Percentiles rank a stretch among this genome's conserved stretches.
These are phyloP conservation scores for Calcarisporium arbuscula DNA, from an alignment of 2,329 filamentous ascomycete species.

Conservation along the genomic window DNA sequence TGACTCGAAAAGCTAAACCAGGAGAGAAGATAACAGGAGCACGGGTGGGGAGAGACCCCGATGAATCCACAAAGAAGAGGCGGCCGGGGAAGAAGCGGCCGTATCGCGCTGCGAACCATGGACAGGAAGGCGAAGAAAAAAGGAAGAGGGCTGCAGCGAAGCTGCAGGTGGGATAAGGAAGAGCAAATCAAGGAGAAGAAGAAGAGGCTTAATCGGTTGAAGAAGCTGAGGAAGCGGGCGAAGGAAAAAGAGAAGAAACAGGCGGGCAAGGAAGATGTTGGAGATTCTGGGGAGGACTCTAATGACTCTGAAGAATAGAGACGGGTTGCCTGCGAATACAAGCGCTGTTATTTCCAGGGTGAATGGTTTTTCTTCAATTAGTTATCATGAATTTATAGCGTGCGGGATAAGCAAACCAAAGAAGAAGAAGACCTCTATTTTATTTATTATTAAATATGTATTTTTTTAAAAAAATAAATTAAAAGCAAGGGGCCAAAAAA, in stretches of 20 bases:
- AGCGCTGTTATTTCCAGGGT: too few relatives aligned
- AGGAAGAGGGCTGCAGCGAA: constrained; percentile 31
- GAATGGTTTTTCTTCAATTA: too few relatives aligned
- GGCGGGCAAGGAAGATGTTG: constrained; percentile 14
- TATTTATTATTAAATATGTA: too few relatives aligned
- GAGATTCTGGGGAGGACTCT: constrained; percentile 9
- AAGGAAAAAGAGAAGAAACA: constrained; percentile 52
- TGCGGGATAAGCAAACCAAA: too few relatives aligned
- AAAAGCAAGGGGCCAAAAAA: too few relatives aligned
- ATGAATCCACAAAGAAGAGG: constrained; percentile 25
- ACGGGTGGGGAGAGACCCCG: background rate
- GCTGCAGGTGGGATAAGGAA: constrained; percentile 42
- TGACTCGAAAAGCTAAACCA: constrained; percentile 22
- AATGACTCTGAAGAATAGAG: too few relatives aligned
- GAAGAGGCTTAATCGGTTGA: constrained; percentile 53
- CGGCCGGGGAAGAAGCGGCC: constrained; percentile 53
- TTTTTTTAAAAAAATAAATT: too few relatives aligned
- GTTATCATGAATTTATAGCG: too few relatives aligned
- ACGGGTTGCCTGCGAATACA: too few relatives aligned
- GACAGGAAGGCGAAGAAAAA: constrained; percentile 36
- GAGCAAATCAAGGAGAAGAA: constrained; percentile 54
- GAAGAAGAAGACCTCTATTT: too few relatives aligned
- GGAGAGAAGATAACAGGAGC: constrained; percentile 12
- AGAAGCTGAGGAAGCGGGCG: constrained; percentile 51
- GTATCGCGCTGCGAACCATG: constrained; percentile 44